These are phyloP conservation scores for Aechmea fasciata DNA, from an alignment of 176 grass and related monocot genomes.

Conservation along the genomic window DNA sequence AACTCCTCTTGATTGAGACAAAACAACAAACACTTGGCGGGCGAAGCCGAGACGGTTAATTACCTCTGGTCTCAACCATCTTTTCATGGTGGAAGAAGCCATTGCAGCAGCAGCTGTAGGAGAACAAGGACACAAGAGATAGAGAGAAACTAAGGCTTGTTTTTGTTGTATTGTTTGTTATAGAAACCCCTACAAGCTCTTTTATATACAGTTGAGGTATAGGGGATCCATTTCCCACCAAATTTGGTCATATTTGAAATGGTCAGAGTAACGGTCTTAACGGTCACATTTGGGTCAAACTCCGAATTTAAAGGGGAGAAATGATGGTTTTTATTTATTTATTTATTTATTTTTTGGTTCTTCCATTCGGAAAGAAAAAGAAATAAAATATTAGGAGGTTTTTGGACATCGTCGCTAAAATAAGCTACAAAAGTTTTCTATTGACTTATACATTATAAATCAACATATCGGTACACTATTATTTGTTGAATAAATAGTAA, in stretches of 20 bases:
- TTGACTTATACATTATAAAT: too few species aligned
- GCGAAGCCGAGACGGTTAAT: neutral
- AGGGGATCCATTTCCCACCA: neutral
- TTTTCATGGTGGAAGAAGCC: slow-evolving; percentile 9
- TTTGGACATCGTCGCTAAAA: too few species aligned
- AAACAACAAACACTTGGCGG: slow-evolving; percentile 28
- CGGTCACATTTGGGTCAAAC: too few species aligned
- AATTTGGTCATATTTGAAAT: neutral
- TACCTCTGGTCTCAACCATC: slow-evolving; percentile 22
- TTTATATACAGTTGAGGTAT: neutral
- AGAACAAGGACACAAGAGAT: neutral
- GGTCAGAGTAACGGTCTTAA: neutral
- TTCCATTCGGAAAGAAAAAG: too few species aligned
- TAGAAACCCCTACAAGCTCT: neutral
- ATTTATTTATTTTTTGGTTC: too few species aligned
- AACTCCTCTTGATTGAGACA: neutral
- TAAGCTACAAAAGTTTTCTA: too few species aligned
- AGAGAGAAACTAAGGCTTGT: neutral
- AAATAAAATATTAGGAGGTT: too few species aligned
- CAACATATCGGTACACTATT: too few species aligned
- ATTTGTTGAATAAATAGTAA: too few species aligned
- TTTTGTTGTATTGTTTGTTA: neutral
- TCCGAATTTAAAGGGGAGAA: too few species aligned
- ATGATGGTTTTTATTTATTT: too few species aligned
- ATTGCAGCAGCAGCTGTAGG: slow-evolving; percentile 1